Evolutionary conservation across 768 basidiomycete genomes (phyloP).

Genomic region (Boletus subcaerulescens): DNA sequence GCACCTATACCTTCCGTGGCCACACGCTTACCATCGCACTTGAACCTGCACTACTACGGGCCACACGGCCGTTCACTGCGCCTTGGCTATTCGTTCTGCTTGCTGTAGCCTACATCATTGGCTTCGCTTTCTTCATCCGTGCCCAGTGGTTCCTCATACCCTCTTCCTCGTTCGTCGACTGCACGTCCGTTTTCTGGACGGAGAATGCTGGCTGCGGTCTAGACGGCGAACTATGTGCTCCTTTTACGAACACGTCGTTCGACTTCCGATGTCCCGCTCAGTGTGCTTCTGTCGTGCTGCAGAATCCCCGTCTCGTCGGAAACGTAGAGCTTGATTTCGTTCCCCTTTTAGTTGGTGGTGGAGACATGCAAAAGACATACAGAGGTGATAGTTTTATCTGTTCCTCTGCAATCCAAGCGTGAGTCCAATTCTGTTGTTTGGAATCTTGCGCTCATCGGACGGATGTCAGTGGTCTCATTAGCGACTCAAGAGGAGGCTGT

Average conservation of each 20-base stretch:
- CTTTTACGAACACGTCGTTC: slow-evolving; percentile 58
- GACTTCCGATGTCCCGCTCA: slow-evolving; percentile 82
- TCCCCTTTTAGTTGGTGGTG: slow-evolving; percentile 84
- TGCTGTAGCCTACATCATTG: slow-evolving; percentile 61
- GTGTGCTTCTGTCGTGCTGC: slow-evolving; percentile 58
- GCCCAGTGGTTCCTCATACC: slow-evolving; percentile 72
- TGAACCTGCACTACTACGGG: slow-evolving; percentile 51
- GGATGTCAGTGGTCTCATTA: slow-evolving; percentile 57
- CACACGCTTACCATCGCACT: slow-evolving; percentile 42
- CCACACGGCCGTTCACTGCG: slow-evolving; percentile 50
- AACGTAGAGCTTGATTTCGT: slow-evolving; percentile 59
- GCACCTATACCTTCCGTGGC: slow-evolving; percentile 40
- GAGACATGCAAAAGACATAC: slow-evolving; percentile 68
- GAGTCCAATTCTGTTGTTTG: slow-evolving; percentile 28
- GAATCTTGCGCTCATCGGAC: slow-evolving; percentile 7
- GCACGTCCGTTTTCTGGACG: slow-evolving; percentile 70
- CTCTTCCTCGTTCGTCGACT: slow-evolving; percentile 58
- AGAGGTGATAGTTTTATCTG: slow-evolving; percentile 85
- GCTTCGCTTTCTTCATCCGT: slow-evolving; percentile 68
- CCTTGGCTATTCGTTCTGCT: slow-evolving; percentile 56
- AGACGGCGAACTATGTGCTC: slow-evolving; percentile 60
- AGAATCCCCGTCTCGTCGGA: slow-evolving; percentile 75
- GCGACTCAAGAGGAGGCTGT: slow-evolving; percentile 71
- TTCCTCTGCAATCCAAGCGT: slow-evolving; percentile 80
- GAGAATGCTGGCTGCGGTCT: slow-evolving; percentile 72